Base-by-base conservation (phyloP, 257 asterid genomes). In the Nicotiana knightiana region DNA sequence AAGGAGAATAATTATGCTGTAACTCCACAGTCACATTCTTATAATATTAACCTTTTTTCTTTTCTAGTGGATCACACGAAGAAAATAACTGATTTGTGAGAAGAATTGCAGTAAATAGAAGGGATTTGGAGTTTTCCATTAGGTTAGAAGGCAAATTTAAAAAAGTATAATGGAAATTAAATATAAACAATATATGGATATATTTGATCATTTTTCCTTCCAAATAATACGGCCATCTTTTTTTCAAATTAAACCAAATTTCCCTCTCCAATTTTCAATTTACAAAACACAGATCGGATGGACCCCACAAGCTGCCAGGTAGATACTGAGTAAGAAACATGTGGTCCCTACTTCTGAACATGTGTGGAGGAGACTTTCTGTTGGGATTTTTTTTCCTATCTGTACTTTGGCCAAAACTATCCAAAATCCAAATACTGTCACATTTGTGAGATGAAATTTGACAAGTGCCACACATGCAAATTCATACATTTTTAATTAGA, bases 391-490 rank as follows among this genome's bases (percentile, higher is more conserved):
- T 66, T 48, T 15, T 26, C 17, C 28, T 15, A 73, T 75, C 79
- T 75, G 9, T 26, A 51, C 43, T 75, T 48, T 75, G 79, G 77
- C n/a, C 13, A 12, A 46, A 71, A 58, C 10, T 58, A 43, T 12
- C 21, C 21, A 51, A 71, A 71, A 71, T 4, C 21, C 57, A 70
- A 21, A 21, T 1, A 75, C 46, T 75, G 24, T 73, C 62, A 48
- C 43, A 75, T 6, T 43, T 51, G 13, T 66, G 12, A 67, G 46
- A 30, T 46, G 6, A 67, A 32, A 33, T 17, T 75, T 75, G 79
- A 75, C 62, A 75, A 75, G 79, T 75, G 63, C 28, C 63, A 51
- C 24, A 48, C 79, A 75, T 75, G 79, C 79, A 75, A 28, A 43
- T 43, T 12, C 26, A 15, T 24, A 24, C 48, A 21, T 12, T 71